Percentiles rank a stretch among this genome's conserved stretches.
These are phyloP conservation scores for Amaranthus palmeri DNA, from an alignment of 148 eudicot species.

Conservation along the genomic window DNA sequence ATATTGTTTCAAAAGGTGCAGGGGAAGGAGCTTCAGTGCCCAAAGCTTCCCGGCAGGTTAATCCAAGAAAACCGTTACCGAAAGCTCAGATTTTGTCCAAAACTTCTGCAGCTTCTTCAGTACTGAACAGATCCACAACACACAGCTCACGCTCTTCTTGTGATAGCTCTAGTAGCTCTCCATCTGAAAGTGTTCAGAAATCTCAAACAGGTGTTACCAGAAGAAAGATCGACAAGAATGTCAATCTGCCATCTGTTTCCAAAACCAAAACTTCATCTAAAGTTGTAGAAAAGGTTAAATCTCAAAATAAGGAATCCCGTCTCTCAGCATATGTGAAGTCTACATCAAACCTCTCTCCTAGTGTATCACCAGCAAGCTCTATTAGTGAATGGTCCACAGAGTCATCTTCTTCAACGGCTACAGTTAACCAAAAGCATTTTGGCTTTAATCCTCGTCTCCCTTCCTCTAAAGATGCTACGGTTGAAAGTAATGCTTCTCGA, in stretches of 20 bases:
- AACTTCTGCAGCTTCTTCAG: conserved; percentile 41
- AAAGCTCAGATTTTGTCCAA: conserved; percentile 39
- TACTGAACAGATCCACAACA: conserved; percentile 28
- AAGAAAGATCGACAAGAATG: conserved; percentile 37
- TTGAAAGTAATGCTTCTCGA: conserved; percentile 29
- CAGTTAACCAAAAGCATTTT: conserved; percentile 38
- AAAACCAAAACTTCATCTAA: conserved; percentile 44
- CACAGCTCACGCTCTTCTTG: conserved; percentile 43
- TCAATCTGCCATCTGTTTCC: conserved; percentile 40
- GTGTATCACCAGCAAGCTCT: conserved; percentile 83
- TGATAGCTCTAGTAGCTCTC: conserved; percentile 50
- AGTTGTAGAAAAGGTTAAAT: conserved; percentile 37
- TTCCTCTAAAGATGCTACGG: conserved; percentile 7
- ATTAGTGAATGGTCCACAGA: conserved; percentile 83
- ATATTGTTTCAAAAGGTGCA: conserved; percentile 30
- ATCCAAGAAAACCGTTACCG: conserved; percentile 37
- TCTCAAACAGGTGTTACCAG: conserved; percentile 30
- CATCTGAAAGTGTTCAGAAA: conserved; percentile 33
- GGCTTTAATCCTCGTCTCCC: conserved; percentile 28
- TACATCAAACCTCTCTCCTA: conserved; percentile 43
- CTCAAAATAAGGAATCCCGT: conserved; percentile 29
- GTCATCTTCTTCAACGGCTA: conserved; percentile 66
- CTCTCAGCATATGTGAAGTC: conserved; percentile 39
- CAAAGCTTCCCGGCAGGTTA: conserved; percentile 30
- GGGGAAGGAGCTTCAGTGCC: conserved; percentile 36